Conservation (phyloP, 2,329 filamentous ascomycete species). For the Trichoderma gracile region DNA sequence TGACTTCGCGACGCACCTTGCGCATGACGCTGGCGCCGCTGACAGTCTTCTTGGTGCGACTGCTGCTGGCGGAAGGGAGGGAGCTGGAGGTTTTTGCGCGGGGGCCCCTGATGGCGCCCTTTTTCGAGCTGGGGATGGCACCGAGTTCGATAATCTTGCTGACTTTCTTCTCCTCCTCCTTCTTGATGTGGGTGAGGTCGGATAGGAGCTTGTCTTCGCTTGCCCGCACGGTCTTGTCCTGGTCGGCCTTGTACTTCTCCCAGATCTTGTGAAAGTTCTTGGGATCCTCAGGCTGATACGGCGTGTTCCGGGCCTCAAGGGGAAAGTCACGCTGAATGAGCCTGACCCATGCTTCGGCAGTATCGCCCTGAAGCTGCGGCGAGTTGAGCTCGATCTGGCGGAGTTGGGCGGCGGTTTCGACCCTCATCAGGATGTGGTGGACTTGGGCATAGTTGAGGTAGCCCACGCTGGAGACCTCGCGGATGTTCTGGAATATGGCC, state of each 20-base stretch:
- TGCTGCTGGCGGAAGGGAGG: slow-evolving; percentile 50
- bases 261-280: slow-evolving; percentile 79
- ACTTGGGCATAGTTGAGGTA: slow-evolving; percentile 65
- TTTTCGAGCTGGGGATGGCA: slow-evolving; percentile 47
- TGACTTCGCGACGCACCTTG: slow-evolving; percentile 58
- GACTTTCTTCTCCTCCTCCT: slow-evolving; percentile 58
- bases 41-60: slow-evolving; percentile 54
- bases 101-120: slow-evolving; percentile 37
- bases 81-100: slow-evolving; percentile 37
- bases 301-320: slow-evolving; percentile 60
- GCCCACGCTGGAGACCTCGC: slow-evolving; percentile 67
- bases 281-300: slow-evolving; percentile 65
- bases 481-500: slow-evolving; percentile 56
- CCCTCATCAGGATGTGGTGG: slow-evolving; percentile 65
- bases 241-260: slow-evolving; percentile 62
- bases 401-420: slow-evolving; percentile 75
- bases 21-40: slow-evolving; percentile 56
- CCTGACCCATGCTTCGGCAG: slow-evolving; percentile 72
- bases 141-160: slow-evolving; percentile 57
- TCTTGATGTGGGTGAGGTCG: slow-evolving; percentile 58
- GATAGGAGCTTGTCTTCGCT: slow-evolving; percentile 60
- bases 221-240: slow-evolving; percentile 58
- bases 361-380: slow-evolving; percentile 71
- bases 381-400: slow-evolving; percentile 72
- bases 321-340: slow-evolving; percentile 80